Conservation (phyloP, 2,329 filamentous ascomycete species). For the Botrytis sinoallii region DNA sequence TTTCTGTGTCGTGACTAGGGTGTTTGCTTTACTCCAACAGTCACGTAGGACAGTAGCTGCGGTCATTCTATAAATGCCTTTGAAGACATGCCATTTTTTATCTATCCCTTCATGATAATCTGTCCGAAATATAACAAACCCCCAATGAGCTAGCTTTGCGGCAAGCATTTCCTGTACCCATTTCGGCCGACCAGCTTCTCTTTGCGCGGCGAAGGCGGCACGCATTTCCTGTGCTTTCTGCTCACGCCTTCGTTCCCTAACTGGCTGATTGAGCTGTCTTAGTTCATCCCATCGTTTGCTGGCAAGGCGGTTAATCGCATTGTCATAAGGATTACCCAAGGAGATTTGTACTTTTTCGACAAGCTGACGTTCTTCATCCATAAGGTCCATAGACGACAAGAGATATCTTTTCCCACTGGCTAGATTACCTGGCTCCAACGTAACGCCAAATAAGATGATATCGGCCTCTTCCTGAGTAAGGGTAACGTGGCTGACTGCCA, state of each 20-base stretch:
- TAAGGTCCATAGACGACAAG: background rate
- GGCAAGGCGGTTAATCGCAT: background rate
- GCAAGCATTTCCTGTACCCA: background rate
- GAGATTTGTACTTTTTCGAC: background rate
- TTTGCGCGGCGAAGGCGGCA: background rate
- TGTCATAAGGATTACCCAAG: background rate
- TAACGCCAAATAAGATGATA: background rate
- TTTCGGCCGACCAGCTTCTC: background rate
- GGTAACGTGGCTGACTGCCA: background rate
- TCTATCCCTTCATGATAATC: background rate
- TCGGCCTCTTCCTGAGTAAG: background rate
- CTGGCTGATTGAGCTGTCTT: background rate
- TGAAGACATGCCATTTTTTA: background rate
- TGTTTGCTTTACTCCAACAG: background rate
- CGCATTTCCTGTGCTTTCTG: background rate
- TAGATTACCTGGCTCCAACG: accelerated
- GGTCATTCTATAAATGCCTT: background rate
- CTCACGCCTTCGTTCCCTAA: background rate
- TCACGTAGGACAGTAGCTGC: background rate
- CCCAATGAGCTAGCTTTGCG: background rate
- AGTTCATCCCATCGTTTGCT: background rate
- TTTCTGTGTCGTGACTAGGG: background rate
- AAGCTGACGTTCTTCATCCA: background rate
- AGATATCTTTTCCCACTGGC: background rate
- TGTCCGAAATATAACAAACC: background rate